A percentile compares a stretch with the other conserved stretches of the same genome.
These are phyloP conservation scores for Paspalum vaginatum DNA, from an alignment of 176 grass and related monocot genomes.

Conservation along the genomic window DNA sequence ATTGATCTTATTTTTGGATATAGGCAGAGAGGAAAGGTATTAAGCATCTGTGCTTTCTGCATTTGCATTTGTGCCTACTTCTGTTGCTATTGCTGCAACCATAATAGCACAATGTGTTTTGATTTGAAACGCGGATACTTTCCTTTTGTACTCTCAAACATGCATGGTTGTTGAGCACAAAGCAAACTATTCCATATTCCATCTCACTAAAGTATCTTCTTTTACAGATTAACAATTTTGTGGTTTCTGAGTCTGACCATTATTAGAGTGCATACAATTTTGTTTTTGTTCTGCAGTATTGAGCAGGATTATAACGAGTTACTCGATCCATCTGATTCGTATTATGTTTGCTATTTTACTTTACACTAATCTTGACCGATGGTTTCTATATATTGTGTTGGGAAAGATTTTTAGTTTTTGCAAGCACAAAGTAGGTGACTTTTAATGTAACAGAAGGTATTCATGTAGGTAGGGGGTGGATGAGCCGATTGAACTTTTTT, in stretches of 20 bases:
- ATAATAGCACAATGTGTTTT: conserved; percentile 25
- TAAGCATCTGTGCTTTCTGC: conserved; percentile 38
- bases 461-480: background rate
- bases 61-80: conserved; percentile 22
- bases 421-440: background rate
- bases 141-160: conserved; percentile 4
- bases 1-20: conserved; percentile 99
- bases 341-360: background rate
- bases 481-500: too few relatives aligned
- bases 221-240: conserved; percentile 2
- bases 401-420: conserved; percentile 18
- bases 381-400: conserved; percentile 21
- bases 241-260: background rate
- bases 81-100: conserved; percentile 22
- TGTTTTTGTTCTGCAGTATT: background rate
- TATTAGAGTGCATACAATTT: background rate
- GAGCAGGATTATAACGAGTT: background rate
- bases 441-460: conserved; percentile 22
- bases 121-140: conserved; percentile 24
- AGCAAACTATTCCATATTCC: background rate
- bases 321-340: background rate
- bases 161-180: background rate
- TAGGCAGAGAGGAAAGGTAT: conserved; percentile 96
- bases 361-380: conserved; percentile 24
- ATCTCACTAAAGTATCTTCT: background rate